phyloP scores from a whole-genome alignment of 306 rosid species.

The Spatholobus suberectus region DNA sequence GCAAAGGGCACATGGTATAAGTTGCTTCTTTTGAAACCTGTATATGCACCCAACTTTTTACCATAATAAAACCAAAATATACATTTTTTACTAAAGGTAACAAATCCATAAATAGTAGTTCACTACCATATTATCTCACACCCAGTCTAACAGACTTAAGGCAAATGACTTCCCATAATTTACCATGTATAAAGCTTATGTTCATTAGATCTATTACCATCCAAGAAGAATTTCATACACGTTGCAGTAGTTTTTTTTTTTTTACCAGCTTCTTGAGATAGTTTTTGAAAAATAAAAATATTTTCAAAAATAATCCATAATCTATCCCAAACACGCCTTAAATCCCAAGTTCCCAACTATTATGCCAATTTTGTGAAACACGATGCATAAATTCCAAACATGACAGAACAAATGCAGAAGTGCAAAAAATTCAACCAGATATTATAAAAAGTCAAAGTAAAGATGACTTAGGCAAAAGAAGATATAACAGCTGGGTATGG shows the following conservation, averaged over 20 bases:
- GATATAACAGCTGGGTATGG: neutral
- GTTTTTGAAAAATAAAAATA: neutral
- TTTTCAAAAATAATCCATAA: neutral
- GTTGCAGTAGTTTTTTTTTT: neutral
- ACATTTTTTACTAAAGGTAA: neutral
- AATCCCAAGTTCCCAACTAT: constrained; percentile 14
- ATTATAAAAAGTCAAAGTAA: neutral
- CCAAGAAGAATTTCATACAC: constrained; percentile 16
- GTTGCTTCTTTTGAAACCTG: constrained; percentile 3
- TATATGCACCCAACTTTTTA: constrained; percentile 13
- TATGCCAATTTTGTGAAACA: neutral
- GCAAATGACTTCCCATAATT: neutral
- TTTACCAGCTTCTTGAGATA: neutral
- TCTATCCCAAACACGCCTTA: neutral
- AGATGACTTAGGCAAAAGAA: neutral
- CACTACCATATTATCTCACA: neutral
- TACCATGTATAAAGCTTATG: neutral
- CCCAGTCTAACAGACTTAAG: neutral
- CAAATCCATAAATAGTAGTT: neutral
- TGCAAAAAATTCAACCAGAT: neutral
- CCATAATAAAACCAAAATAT: neutral
- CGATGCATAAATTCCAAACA: neutral
- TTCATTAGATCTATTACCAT: neutral
- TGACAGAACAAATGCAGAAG: neutral
- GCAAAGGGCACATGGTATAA: neutral